Conservation (phyloP, 371 early-diverging fungal genomes). For the Rhizopus delemar region DNA sequence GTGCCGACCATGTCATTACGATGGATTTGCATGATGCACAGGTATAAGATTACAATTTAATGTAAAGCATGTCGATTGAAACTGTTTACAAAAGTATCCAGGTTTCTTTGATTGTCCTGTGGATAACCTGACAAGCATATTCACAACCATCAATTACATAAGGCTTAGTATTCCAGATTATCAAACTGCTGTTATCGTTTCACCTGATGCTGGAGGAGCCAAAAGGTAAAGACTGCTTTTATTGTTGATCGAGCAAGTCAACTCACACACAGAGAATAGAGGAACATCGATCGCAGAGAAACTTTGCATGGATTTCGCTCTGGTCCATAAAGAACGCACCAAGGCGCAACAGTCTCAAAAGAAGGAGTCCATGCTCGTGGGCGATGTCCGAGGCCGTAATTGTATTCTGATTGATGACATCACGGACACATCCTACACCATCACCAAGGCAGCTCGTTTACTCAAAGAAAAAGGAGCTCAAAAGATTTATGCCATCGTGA, state of each 20-base stretch:
- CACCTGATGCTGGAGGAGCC: slow-evolving; percentile 97
- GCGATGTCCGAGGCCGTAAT: slow-evolving; percentile 82
- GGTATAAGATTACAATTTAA: slow-evolving; percentile 1
- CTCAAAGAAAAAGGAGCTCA: slow-evolving; percentile 86
- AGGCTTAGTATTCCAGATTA: slow-evolving; percentile 78
- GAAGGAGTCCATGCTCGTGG: slow-evolving; percentile 86
- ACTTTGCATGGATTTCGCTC: slow-evolving; percentile 84
- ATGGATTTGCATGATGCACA: slow-evolving; percentile 97
- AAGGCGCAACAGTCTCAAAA: slow-evolving; percentile 49
- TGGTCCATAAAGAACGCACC: slow-evolving; percentile 87
- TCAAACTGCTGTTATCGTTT: slow-evolving; percentile 85
- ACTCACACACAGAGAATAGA: slow-evolving; percentile 31
- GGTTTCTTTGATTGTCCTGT: slow-evolving; percentile 98
- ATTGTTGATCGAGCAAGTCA: too few relatives aligned
- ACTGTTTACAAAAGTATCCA: background rate
- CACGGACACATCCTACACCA: slow-evolving; percentile 91
- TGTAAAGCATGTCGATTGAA: background rate
- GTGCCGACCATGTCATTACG: slow-evolving; percentile 95
- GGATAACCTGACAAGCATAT: slow-evolving; percentile 92
- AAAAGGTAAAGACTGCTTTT: slow-evolving; percentile 65
- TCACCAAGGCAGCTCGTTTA: slow-evolving; percentile 86
- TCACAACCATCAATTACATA: slow-evolving; percentile 88
- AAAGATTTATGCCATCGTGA: slow-evolving; percentile 87
- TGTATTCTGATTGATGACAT: slow-evolving; percentile 95
- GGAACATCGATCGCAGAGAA: slow-evolving; percentile 86